Conservation (phyloP, 192 early-diverging fungal species). For the Ambispora gerdemannii region DNA sequence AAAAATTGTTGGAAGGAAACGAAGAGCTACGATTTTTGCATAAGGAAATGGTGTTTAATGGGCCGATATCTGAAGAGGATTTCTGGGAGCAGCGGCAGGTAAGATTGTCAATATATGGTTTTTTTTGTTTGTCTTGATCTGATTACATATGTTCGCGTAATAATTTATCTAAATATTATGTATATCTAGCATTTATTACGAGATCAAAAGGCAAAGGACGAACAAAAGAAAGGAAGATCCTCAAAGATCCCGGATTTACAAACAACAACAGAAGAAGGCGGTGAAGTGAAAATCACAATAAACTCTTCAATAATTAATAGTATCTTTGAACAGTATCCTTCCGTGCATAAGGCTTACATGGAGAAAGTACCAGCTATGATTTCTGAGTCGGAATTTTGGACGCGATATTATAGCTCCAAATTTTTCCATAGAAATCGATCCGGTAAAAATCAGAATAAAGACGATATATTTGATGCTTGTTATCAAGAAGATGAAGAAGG, state of each 20-base stretch:
- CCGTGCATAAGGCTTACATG: conserved; percentile 43
- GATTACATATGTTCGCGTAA: conserved; percentile 24
- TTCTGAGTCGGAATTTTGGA: conserved; percentile 84
- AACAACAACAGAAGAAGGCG: conserved; percentile 65
- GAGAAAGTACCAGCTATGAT: conserved; percentile 40
- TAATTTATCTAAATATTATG: background rate
- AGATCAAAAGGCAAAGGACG: conserved; percentile 65
- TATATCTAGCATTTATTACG: conserved; percentile 53
- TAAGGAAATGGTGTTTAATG: conserved; percentile 70
- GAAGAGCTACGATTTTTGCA: conserved; percentile 69
- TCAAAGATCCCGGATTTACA: conserved; percentile 68
- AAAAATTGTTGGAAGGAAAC: conserved; percentile 63
- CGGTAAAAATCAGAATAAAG: conserved; percentile 45
- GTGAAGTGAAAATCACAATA: conserved; percentile 79
- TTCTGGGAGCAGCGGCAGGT: conserved; percentile 88
- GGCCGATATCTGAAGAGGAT: conserved; percentile 83
- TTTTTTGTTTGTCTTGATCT: background rate
- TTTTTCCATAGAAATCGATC: conserved; percentile 82
- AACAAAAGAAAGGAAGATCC: conserved; percentile 78
- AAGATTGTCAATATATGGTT: conserved; percentile 10
- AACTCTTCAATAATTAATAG: conserved; percentile 86
- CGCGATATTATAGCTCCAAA: conserved; percentile 74
- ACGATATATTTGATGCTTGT: conserved; percentile 81
- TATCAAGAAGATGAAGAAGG: conserved; percentile 73
- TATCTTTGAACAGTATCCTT: conserved; percentile 87